phyloP scores from a whole-genome alignment of 2,329 filamentous ascomycete genomes.

The Fusarium zealandicum region DNA sequence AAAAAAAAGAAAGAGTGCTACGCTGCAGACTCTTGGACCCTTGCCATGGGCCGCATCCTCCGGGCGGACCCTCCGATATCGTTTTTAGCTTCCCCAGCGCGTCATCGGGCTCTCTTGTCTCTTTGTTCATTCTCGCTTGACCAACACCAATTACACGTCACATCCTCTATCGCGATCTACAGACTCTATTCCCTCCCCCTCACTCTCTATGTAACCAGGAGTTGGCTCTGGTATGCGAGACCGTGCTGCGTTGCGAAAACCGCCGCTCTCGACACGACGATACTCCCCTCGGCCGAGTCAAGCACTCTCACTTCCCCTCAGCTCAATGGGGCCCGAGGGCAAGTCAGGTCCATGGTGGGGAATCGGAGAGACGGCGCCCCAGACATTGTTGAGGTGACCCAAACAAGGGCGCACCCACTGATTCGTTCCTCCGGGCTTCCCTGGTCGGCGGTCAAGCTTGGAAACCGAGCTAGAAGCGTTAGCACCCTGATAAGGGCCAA shows the following conservation, averaged over 20 bases:
- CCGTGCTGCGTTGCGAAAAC: too few species aligned
- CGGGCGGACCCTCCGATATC: constrained; percentile 30
- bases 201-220: neutral
- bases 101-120: neutral
- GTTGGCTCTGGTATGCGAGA: too few species aligned
- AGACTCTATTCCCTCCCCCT: neutral
- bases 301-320: constrained; percentile 3
- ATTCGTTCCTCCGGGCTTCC: constrained; percentile 25
- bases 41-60: constrained; percentile 2
- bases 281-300: too few species aligned
- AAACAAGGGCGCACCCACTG: constrained; percentile 7
- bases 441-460: constrained; percentile 24
- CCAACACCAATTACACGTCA: constrained; percentile 30
- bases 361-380: neutral
- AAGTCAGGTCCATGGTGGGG: neutral
- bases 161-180: neutral
- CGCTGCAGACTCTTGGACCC: constrained; percentile 30
- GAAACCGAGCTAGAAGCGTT: constrained; percentile 14
- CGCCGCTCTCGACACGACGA: too few species aligned
- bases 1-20: constrained; percentile 10
- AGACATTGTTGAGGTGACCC: constrained; percentile 23
- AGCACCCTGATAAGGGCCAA: constrained; percentile 20
- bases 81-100: constrained; percentile 13
- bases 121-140: constrained; percentile 3
- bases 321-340: constrained; percentile 6